These are phyloP conservation scores for Globisporangium orthogonon DNA, from an alignment of 352 stramenopile species.

Conservation along the genomic window DNA sequence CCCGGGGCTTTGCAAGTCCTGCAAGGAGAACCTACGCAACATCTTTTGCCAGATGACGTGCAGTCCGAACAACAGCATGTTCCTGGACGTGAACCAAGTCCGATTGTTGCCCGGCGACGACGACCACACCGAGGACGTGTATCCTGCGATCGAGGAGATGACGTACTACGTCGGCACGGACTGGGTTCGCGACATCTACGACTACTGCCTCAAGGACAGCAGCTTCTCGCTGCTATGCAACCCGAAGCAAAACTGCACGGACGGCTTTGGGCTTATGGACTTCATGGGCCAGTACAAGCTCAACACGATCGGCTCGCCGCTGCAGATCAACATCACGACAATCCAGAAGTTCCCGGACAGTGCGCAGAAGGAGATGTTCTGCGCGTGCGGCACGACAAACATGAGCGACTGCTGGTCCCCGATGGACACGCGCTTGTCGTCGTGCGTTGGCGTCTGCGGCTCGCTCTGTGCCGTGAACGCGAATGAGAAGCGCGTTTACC, in stretches of 20 bases:
- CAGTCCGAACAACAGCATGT: slow-evolving; percentile 74
- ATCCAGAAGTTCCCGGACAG: slow-evolving; percentile 36
- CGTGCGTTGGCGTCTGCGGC: slow-evolving; percentile 54
- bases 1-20: too few relatives aligned
- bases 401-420: slow-evolving; percentile 39
- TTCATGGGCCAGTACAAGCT: slow-evolving; percentile 69
- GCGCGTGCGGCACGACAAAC: slow-evolving; percentile 25
- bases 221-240: slow-evolving; percentile 45
- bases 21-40: too few relatives aligned
- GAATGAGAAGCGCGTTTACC: slow-evolving; percentile 30
- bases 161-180: slow-evolving; percentile 68
- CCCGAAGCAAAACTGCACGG: slow-evolving; percentile 43
- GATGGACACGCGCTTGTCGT: slow-evolving; percentile 38
- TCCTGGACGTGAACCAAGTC: slow-evolving; percentile 64
- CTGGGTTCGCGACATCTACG: slow-evolving; percentile 62
- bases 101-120: slow-evolving; percentile 48
- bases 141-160: slow-evolving; percentile 58
- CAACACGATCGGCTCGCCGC: slow-evolving; percentile 47
- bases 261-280: slow-evolving; percentile 39
- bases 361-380: slow-evolving; percentile 47
- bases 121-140: slow-evolving; percentile 38
- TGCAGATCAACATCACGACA: slow-evolving; percentile 66
- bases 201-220: slow-evolving; percentile 55
- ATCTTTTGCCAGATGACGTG: too few relatives aligned
- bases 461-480: slow-evolving; percentile 39